Evolutionary conservation across 768 basidiomycete genomes (phyloP).

Genomic region (Lanmaoa rubissima): DNA sequence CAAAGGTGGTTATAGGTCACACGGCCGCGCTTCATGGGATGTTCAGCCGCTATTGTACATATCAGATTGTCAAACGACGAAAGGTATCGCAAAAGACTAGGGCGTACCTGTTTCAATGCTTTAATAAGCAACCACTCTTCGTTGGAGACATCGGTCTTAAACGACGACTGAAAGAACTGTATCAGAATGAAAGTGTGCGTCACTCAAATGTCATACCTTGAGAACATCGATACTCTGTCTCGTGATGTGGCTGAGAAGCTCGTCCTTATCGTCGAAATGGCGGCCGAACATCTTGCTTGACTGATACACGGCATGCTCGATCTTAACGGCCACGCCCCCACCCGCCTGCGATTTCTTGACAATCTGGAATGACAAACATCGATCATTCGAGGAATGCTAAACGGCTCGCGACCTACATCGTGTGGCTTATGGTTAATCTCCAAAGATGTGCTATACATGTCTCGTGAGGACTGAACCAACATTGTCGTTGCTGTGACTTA

Average conservation of each 20-base stretch:
- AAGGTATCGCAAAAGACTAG: neutral
- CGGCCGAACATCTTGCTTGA: slow-evolving; percentile 94
- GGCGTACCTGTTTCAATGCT: slow-evolving; percentile 68
- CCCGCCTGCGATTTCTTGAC: slow-evolving; percentile 95
- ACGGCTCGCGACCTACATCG: slow-evolving; percentile 51
- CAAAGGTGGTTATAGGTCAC: slow-evolving; percentile 1
- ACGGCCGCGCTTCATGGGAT: slow-evolving; percentile 27
- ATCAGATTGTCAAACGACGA: neutral
- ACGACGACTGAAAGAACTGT: slow-evolving; percentile 55
- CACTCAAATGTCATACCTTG: slow-evolving; percentile 52
- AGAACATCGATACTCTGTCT: slow-evolving; percentile 94
- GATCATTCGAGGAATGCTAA: neutral
- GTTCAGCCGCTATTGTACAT: slow-evolving; percentile 35
- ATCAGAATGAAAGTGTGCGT: slow-evolving; percentile 8
- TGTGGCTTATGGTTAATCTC: slow-evolving; percentile 94
- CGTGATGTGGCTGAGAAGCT: slow-evolving; percentile 85
- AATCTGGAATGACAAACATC: slow-evolving; percentile 45
- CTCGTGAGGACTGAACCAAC: slow-evolving; percentile 1
- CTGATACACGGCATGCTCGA: slow-evolving; percentile 95
- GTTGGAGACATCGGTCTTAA: slow-evolving; percentile 83
- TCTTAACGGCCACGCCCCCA: slow-evolving; percentile 96
- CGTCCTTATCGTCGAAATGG: slow-evolving; percentile 96
- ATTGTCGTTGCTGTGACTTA: slow-evolving; percentile 38
- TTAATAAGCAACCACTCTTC: slow-evolving; percentile 96
- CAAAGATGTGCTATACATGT: slow-evolving; percentile 70